Percentiles rank a stretch among this genome's conserved stretches.
Conservation (phyloP, 805 yeast species). For the Lipomyces mesembrius region DNA sequence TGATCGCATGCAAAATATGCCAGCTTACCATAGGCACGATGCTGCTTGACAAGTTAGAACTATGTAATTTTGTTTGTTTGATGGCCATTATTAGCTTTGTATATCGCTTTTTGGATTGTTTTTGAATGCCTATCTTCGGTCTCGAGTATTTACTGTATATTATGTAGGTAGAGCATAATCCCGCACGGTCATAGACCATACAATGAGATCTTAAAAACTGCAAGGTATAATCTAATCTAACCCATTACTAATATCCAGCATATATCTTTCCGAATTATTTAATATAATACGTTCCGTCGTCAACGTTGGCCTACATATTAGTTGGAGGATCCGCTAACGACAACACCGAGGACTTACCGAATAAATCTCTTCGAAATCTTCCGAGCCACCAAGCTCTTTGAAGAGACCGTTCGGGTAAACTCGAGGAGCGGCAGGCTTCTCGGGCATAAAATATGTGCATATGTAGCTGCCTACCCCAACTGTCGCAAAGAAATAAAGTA, state of each 20-base stretch:
- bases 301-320: conserved; percentile 24
- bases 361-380: conserved; percentile 42
- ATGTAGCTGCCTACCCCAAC: conserved; percentile 53
- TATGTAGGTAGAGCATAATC: background rate
- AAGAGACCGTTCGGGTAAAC: conserved; percentile 80
- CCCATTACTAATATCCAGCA: background rate
- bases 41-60: background rate
- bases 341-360: conserved; percentile 13
- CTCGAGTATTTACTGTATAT: background rate
- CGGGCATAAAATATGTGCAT: conserved; percentile 57
- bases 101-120: background rate
- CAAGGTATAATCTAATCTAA: background rate
- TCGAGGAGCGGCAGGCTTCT: conserved; percentile 75
- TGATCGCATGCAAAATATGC: conserved; percentile 22
- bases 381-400: conserved; percentile 67
- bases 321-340: background rate
- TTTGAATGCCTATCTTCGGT: background rate
- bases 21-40: conserved; percentile 2
- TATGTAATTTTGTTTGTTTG: background rate
- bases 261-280: conserved; percentile 10
- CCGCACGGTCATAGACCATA: background rate
- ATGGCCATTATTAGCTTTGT: background rate
- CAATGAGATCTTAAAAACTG: background rate
- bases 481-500: conserved; percentile 59
- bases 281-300: conserved; percentile 33